Percentiles rank a stretch among this genome's conserved stretches.
Conservation (phyloP, 768 basidiomycete species). For the Suillus tomentosus region DNA sequence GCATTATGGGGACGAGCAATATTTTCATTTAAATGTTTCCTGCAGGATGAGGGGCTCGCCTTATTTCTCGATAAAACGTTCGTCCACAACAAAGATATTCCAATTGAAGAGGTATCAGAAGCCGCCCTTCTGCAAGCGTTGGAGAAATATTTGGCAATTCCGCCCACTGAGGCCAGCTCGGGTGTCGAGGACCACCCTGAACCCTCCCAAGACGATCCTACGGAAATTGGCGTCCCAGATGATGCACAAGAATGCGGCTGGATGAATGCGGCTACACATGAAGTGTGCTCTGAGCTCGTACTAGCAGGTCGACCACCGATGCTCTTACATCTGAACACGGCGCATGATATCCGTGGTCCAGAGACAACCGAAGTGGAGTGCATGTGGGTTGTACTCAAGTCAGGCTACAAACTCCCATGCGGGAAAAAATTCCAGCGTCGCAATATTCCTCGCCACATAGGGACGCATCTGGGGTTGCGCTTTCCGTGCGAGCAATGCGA, state of each 20-base stretch:
- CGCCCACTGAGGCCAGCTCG: background rate
- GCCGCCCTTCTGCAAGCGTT: background rate
- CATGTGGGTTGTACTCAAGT: constrained; percentile 11
- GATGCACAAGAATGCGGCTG: constrained; percentile 5
- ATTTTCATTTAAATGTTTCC: background rate
- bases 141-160: background rate
- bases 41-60: background rate
- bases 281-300: constrained; percentile 9
- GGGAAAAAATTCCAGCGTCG: constrained; percentile 9
- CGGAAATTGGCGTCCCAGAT: background rate
- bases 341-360: constrained; percentile 19
- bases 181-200: constrained; percentile 8
- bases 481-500: constrained; percentile 19
- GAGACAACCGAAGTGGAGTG: constrained; percentile 7
- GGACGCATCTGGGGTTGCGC: constrained; percentile 22
- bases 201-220: constrained; percentile 15
- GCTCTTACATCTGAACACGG: constrained; percentile 19
- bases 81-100: background rate
- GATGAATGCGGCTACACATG: constrained; percentile 4
- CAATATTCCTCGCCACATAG: constrained; percentile 21
- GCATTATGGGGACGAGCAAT: background rate
- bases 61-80: background rate
- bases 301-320: constrained; percentile 9
- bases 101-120: background rate
- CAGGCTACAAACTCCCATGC: constrained; percentile 13